phyloP scores from a whole-genome alignment of 768 basidiomycete species.

The Peribolospora kevripleyi region DNA sequence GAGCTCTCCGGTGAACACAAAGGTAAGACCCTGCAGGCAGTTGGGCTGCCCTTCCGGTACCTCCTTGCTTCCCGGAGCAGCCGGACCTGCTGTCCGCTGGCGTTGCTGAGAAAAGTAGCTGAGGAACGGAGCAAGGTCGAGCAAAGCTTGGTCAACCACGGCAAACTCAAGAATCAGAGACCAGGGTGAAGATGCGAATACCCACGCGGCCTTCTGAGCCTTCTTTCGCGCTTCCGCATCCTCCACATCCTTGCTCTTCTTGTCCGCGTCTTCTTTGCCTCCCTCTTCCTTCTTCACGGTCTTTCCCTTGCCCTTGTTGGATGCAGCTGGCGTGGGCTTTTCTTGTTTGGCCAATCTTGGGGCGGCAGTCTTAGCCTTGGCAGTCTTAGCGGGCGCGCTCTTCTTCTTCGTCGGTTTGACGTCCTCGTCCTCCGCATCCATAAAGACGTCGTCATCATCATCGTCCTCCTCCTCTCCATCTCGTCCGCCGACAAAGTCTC shows the following conservation, averaged over 20 bases:
- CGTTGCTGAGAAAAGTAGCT: slow-evolving; percentile 18
- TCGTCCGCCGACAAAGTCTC: background rate
- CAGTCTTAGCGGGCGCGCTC: slow-evolving; percentile 6
- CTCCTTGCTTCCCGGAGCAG: slow-evolving; percentile 32
- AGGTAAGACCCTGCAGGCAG: slow-evolving; percentile 59
- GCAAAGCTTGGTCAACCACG: background rate
- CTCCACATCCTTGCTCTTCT: slow-evolving; percentile 2
- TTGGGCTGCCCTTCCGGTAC: slow-evolving; percentile 46
- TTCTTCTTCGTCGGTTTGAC: slow-evolving; percentile 23
- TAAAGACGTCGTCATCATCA: slow-evolving; percentile 7
- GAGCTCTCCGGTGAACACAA: slow-evolving; percentile 91
- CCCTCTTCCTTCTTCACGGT: slow-evolving; percentile 3
- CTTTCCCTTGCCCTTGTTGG: background rate
- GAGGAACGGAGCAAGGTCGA: slow-evolving; percentile 28
- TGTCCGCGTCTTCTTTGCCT: background rate
- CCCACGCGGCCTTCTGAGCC: background rate
- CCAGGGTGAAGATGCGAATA: background rate
- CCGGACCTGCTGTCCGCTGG: slow-evolving; percentile 9
- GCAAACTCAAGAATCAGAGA: background rate
- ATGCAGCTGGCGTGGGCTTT: background rate
- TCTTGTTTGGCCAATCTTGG: background rate
- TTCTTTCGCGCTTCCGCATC: background rate
- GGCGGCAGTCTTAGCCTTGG: background rate
- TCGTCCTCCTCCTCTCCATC: background rate
- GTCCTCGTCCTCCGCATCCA: slow-evolving; percentile 12